Percentiles rank a stretch among this genome's conserved stretches.
phyloP scores from a whole-genome alignment of 768 basidiomycete species.

The Pisolithus sp. region DNA sequence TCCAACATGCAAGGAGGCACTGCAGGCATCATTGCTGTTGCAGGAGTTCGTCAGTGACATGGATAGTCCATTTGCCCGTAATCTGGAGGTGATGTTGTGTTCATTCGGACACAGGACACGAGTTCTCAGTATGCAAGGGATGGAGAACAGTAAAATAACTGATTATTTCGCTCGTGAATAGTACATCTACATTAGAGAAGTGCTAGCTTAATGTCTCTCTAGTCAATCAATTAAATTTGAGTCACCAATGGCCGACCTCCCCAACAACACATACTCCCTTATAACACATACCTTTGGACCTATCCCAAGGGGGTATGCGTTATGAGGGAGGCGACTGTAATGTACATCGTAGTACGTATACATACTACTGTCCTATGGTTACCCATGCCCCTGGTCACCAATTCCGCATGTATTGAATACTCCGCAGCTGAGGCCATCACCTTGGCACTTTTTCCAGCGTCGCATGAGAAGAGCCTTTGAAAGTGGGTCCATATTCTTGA shows the following conservation, averaged over 20 bases:
- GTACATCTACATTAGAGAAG: not conserved
- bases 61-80: conserved; percentile 18
- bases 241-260: not conserved
- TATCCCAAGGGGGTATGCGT: conserved; percentile 1
- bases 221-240: not conserved
- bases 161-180: not conserved
- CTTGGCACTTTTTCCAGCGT: too few species aligned
- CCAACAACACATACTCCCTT: conserved; percentile 2
- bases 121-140: conserved; percentile 6
- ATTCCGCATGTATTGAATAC: too few species aligned
- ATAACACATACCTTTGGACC: conserved; percentile 1
- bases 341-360: too few species aligned
- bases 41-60: conserved; percentile 12
- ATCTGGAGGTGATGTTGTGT: conserved; percentile 17
- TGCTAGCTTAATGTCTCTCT: not conserved
- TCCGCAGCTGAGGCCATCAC: too few species aligned
- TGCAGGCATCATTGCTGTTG: conserved; percentile 1
- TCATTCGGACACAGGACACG: conserved; percentile 18
- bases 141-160: not conserved
- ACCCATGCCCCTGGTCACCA: too few species aligned
- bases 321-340: conserved; percentile 1
- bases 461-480: too few species aligned
- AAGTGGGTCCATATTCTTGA: too few species aligned
- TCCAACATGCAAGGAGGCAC: not conserved
- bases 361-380: too few species aligned